Evolutionary conservation across 1,284 basidiomycete species (phyloP).

Genomic region (Ceratobasidium sp.): DNA sequence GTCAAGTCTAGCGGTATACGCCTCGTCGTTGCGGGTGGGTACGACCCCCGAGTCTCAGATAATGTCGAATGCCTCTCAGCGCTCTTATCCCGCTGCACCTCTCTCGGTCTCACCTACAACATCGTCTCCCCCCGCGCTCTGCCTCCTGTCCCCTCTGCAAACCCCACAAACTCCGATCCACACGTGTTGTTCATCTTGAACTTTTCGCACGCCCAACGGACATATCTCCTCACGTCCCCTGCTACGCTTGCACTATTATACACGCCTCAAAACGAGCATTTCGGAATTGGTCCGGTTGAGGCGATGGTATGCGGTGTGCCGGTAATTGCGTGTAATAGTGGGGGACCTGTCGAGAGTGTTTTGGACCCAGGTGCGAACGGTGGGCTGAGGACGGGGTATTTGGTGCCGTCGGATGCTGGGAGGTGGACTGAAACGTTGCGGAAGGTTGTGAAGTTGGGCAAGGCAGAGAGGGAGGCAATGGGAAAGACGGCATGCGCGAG

Average conservation of each 20-base stretch:
- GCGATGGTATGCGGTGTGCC: conserved; percentile 93
- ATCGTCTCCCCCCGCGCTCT: conserved; percentile 56
- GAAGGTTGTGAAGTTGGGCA: conserved; percentile 67
- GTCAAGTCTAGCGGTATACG: conserved; percentile 60
- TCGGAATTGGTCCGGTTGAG: conserved; percentile 96
- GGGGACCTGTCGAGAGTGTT: conserved; percentile 92
- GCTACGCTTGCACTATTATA: conserved; percentile 83
- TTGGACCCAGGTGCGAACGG: conserved; percentile 61
- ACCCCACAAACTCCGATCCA: conserved; percentile 56
- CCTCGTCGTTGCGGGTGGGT: conserved; percentile 84
- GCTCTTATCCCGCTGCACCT: conserved; percentile 68
- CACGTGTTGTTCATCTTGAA: conserved; percentile 88
- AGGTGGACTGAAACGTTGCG: conserved; percentile 76
- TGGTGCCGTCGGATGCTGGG: conserved; percentile 68
- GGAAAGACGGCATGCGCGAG: conserved; percentile 66
- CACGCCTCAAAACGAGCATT: conserved; percentile 96
- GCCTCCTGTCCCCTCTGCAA: conserved; percentile 52
- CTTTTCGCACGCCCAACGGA: conserved; percentile 82
- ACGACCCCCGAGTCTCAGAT: conserved; percentile 75
- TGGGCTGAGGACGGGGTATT: conserved; percentile 68
- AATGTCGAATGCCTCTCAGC: conserved; percentile 71
- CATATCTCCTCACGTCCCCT: conserved; percentile 71
- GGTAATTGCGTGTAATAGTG: conserved; percentile 87
- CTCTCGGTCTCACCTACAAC: conserved; percentile 64
- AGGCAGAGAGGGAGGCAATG: conserved; percentile 62